phyloP scores from a whole-genome alignment of 1,284 basidiomycete genomes.

The Moniliella sp. region DNA sequence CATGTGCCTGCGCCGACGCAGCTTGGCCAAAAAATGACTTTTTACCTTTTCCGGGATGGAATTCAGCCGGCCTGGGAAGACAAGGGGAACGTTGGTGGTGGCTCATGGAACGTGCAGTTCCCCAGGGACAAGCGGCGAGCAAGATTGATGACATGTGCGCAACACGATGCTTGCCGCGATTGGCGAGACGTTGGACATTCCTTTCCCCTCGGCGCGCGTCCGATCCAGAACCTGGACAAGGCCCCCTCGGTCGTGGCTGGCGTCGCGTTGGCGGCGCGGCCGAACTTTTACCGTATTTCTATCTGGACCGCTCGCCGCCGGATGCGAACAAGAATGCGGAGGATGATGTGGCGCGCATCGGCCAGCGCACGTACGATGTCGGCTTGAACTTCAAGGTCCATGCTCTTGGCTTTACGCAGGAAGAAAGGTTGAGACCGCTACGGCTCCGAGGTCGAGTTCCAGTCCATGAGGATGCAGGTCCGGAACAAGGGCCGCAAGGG shows the following conservation, averaged over 20 bases:
- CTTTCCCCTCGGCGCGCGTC: slow-evolving; percentile 4
- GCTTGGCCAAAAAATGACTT: slow-evolving; percentile 83
- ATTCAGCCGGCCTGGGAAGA: slow-evolving; percentile 75
- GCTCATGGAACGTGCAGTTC: slow-evolving; percentile 94
- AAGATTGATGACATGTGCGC: slow-evolving; percentile 90
- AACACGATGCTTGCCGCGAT: slow-evolving; percentile 43
- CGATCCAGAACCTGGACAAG: slow-evolving; percentile 13
- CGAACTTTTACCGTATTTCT: slow-evolving; percentile 82
- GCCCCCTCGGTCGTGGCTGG: slow-evolving; percentile 36
- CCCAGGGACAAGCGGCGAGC: slow-evolving; percentile 70
- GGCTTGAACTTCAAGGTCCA: too few relatives aligned
- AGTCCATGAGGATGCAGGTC: too few relatives aligned
- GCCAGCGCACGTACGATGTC: too few relatives aligned
- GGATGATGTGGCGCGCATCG: too few relatives aligned
- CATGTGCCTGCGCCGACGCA: slow-evolving; percentile 91
- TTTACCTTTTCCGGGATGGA: slow-evolving; percentile 85
- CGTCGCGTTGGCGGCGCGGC: slow-evolving; percentile 78
- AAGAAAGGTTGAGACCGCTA: too few relatives aligned
- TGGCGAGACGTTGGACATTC: slow-evolving; percentile 28
- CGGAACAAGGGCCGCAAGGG: too few relatives aligned
- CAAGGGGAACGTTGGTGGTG: slow-evolving; percentile 79
- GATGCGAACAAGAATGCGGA: too few relatives aligned
- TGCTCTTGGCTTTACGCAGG: too few relatives aligned
- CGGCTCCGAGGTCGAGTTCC: too few relatives aligned
- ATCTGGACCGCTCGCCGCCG: too few relatives aligned